Base-by-base conservation (phyloP, 106 monocot species). In the Dendrobium chrysotoxum region DNA sequence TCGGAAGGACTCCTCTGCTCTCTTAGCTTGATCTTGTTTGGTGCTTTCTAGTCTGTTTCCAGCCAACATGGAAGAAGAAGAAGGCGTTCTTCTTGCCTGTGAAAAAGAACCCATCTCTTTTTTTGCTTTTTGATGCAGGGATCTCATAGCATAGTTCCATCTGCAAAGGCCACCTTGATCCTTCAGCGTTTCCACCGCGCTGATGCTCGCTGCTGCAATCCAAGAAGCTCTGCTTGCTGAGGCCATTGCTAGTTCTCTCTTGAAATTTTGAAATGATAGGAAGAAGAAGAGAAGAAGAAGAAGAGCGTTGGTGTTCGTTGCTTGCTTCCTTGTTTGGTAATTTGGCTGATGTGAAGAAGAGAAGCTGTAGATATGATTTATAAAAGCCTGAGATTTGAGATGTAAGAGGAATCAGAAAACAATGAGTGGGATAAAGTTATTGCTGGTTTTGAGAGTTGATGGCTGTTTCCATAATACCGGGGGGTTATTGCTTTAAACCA, bases 121-220 rank as follows among this genome's bases (percentile, higher is more conserved):
- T 35, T 13, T 74, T 8, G 74, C 74, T 21, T 74, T 74, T 35
- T 18, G 20, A 21, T 74, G 74, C 7, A 74, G 40, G 7, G 74
- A 74, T 15, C 74, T 35, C 15, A 86, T 31, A 8, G 76, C 77
- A 28, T 86, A 57, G 79, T 87, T 90, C 87, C 87, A 90, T 81
- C 87, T 68, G 44, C 87, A 87, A 66, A 90, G 58, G 4, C 90
- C 86, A 15, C 28, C 86, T 40, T 88, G 88, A 40, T 90, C 90
- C 47, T 90, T 90, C 13, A 86, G 79, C 0, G 86, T 80, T 53
- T 90, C 90, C 78, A 90, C 90, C 26, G 83, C 78, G 18, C 83
- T 82, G 39, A 90, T 73, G 42, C 85, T 81, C 23, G 82, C 86
- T 38, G 88, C 84, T 42, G 74, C 82, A 1, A 84, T 46, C 86